A percentile compares a stretch with the other conserved stretches of the same genome.
These are phyloP conservation scores for Leptographium procerum DNA, from an alignment of 2,329 filamentous ascomycete genomes.

Conservation along the genomic window DNA sequence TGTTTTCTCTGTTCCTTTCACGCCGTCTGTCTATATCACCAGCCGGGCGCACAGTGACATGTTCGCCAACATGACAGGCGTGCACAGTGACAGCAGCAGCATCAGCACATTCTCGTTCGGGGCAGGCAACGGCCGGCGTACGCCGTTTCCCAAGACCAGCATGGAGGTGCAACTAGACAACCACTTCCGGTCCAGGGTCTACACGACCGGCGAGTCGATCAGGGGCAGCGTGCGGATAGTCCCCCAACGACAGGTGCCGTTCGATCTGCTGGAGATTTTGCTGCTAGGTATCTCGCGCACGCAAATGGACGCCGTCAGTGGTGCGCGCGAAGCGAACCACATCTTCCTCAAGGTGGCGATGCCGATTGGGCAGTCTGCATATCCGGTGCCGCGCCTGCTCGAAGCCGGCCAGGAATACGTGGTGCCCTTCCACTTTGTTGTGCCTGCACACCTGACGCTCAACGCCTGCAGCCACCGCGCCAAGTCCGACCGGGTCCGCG, in stretches of 20 bases:
- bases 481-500: constrained; percentile 31
- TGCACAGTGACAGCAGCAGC: constrained; percentile 5
- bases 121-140: constrained; percentile 1
- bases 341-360: constrained; percentile 46
- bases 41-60: too few species aligned
- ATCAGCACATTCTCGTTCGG: not conserved
- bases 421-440: constrained; percentile 48
- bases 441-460: constrained; percentile 46
- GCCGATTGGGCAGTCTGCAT: constrained; percentile 35
- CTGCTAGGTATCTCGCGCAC: constrained; percentile 40
- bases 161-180: constrained; percentile 39
- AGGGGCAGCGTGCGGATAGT: constrained; percentile 36
- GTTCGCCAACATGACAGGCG: constrained; percentile 4
- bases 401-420: constrained; percentile 35
- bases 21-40: too few species aligned
- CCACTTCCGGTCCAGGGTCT: constrained; percentile 43
- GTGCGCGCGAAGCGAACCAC: constrained; percentile 36
- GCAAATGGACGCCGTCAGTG: constrained; percentile 37
- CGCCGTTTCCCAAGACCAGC: constrained; percentile 21
- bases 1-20: too few species aligned
- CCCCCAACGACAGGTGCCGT: constrained; percentile 32
- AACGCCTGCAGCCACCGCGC: constrained; percentile 42
- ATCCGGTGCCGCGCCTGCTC: constrained; percentile 36
- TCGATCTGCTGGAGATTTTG: constrained; percentile 40
- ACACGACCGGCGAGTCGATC: constrained; percentile 42